phyloP scores from a whole-genome alignment of 495 filamentous ascomycete genomes.

The Friedmanniomyces endolithicus region DNA sequence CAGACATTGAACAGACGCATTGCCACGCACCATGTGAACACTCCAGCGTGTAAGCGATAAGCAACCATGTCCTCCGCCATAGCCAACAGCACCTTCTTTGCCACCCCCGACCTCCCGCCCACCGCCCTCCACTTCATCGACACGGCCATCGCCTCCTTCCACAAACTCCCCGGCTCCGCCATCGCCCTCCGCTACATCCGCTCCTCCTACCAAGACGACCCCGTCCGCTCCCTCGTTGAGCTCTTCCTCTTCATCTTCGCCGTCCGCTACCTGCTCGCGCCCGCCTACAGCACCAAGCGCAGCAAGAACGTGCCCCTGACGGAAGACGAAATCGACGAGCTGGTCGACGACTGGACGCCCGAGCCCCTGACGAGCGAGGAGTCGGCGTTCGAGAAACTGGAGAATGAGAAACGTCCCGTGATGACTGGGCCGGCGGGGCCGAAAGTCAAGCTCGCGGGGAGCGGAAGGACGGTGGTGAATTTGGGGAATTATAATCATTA shows the following conservation, averaged over 20 bases:
- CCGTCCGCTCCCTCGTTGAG: constrained; percentile 84
- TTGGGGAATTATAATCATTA: constrained; percentile 92
- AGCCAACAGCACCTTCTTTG: constrained; percentile 4
- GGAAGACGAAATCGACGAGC: constrained; percentile 94
- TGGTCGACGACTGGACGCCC: constrained; percentile 93
- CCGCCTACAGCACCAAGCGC: constrained; percentile 78
- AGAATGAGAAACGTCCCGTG: constrained; percentile 73
- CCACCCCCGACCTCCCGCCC: constrained; percentile 11
- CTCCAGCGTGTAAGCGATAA: not conserved
- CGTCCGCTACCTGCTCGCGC: constrained; percentile 79
- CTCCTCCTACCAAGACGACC: constrained; percentile 95
- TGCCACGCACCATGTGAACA: not conserved
- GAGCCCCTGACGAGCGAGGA: constrained; percentile 72
- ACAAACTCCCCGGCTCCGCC: constrained; percentile 81
- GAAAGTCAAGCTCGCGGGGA: constrained; percentile 61
- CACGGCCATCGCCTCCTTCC: constrained; percentile 41
- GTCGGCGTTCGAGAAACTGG: constrained; percentile 61
- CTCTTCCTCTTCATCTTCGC: constrained; percentile 92
- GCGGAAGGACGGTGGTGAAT: constrained; percentile 76
- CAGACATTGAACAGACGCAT: not conserved
- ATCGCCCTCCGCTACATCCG: constrained; percentile 91
- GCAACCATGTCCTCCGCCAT: constrained; percentile 4
- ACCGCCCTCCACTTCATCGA: constrained; percentile 16
- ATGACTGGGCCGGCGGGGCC: constrained; percentile 76
- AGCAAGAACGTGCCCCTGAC: constrained; percentile 75